A percentile compares a stretch with the other conserved stretches of the same genome.
Evolutionary conservation across 352 stramenopile genomes (phyloP).

Genomic region (Pythium aristosporum): DNA sequence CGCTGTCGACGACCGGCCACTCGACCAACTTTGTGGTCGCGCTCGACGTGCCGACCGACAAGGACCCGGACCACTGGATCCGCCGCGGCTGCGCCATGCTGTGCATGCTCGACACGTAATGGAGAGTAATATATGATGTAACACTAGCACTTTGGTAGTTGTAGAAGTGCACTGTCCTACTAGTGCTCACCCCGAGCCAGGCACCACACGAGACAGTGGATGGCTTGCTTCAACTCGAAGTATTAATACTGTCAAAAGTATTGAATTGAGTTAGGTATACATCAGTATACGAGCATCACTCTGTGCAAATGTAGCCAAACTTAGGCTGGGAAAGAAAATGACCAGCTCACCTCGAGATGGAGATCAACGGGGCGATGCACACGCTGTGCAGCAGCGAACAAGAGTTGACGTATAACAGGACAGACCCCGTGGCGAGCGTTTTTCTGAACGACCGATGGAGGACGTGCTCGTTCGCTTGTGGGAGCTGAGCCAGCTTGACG

Average conservation of each 20-base stretch:
- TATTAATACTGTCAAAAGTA: too few species aligned
- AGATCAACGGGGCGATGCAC: neutral
- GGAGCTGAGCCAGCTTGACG: slow-evolving; percentile 13
- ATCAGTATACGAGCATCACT: slow-evolving; percentile 5
- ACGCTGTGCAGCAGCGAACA: neutral
- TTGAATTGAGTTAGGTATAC: too few species aligned
- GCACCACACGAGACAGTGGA: too few species aligned
- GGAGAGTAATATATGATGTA: neutral
- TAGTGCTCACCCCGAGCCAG: too few species aligned
- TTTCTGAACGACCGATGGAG: slow-evolving; percentile 13
- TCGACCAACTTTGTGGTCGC: slow-evolving; percentile 96
- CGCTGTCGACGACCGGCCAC: slow-evolving; percentile 94
- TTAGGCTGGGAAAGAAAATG: neutral
- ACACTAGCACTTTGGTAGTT: too few species aligned
- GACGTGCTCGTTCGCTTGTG: slow-evolving; percentile 23
- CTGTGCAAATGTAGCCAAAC: slow-evolving; percentile 10
- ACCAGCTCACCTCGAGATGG: neutral
- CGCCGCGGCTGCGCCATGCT: slow-evolving; percentile 92
- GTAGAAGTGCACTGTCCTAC: too few species aligned
- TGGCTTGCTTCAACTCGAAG: too few species aligned
- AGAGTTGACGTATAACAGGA: neutral
- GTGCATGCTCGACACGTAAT: slow-evolving; percentile 93
- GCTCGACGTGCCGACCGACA: slow-evolving; percentile 83
- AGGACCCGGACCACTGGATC: slow-evolving; percentile 90
- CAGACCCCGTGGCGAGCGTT: neutral